Evolutionary conservation across 371 early-diverging fungal species (phyloP), one percentile per base, ranked within the genome.

Genomic region (Chytridiales sp.): DNA sequence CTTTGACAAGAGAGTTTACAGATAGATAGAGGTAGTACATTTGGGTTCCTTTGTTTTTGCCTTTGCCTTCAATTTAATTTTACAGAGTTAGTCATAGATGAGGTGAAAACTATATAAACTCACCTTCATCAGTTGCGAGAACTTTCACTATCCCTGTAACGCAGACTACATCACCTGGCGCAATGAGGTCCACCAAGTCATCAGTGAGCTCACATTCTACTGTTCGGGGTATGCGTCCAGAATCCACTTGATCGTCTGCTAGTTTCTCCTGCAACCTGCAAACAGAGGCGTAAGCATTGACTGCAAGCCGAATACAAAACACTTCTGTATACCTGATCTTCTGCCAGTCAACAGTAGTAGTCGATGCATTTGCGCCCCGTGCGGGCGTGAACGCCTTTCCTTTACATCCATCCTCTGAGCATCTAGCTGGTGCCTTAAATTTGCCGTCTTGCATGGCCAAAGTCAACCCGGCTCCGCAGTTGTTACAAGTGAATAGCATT

Each of bases 131-230:
- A 0, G 85, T 69, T 44, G 79, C 71, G n/a, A 75, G 47, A n/a
- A 81, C 84, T 50, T 90, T 88, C 46, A 92, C 87, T 35, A 82
- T 75, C 9, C 91, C 91, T 39, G 84, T 77, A 32, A 85, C 75
- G 42, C 67, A 73, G 27, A 90, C 83, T 39, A 89, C 80, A 67
- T 91, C 90, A 11, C 91, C 91, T 13, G 91, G 91, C 22, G 85
- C 84, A 21, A 86, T 75, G 1, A 42, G 31, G 59, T 89, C 90
- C 15, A 87, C 87, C 41, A 91, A 59, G 50, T 89, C 90, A 40
- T 82, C 69, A 29, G 80, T 74, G 15, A 91, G 66, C 60, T 89
- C 83, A 22, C 79, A 70, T 55, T 87, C 85, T 0, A 90, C 72
- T 48, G 77, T 81, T 47, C 90, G 76, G 6, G 92, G 92, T 26